Evolutionary conservation across 2,329 filamentous ascomycete genomes (phyloP).

Genomic region (Grosmannia clavigera): DNA sequence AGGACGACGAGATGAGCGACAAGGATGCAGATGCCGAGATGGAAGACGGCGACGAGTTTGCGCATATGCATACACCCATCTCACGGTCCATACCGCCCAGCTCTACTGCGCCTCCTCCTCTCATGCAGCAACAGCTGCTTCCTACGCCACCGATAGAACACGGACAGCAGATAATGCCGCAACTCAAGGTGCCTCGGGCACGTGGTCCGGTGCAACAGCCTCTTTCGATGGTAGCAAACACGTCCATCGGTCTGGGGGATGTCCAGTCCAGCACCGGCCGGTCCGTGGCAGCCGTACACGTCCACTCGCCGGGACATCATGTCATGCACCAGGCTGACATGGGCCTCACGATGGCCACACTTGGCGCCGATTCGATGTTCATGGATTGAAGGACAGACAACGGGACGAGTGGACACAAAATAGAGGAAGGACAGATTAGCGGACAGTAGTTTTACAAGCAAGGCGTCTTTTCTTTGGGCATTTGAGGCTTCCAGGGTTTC

Average conservation of each 20-base stretch:
- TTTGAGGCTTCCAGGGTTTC: background rate
- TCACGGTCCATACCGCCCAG: conserved; percentile 5
- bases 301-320: conserved; percentile 1
- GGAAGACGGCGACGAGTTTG: conserved; percentile 46
- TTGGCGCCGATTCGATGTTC: conserved; percentile 37
- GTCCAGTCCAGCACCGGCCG: background rate
- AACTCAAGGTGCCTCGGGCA: conserved; percentile 13
- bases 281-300: conserved; percentile 25
- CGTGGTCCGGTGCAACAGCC: conserved; percentile 22
- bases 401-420: background rate
- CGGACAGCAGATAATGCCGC: background rate
- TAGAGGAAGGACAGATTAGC: background rate
- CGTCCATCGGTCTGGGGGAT: conserved; percentile 4
- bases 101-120: conserved; percentile 8
- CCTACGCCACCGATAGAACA: conserved; percentile 15
- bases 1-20: conserved; percentile 30
- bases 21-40: conserved; percentile 34
- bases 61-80: conserved; percentile 32
- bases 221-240: conserved; percentile 12
- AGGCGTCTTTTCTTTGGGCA: background rate
- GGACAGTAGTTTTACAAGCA: background rate
- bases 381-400: conserved; percentile 28
- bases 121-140: conserved; percentile 16
- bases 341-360: conserved; percentile 31
- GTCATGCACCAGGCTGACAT: conserved; percentile 23